Evolutionary conservation across 2,329 filamentous ascomycete genomes (phyloP).

Genomic region (Colletotrichum cereale): DNA sequence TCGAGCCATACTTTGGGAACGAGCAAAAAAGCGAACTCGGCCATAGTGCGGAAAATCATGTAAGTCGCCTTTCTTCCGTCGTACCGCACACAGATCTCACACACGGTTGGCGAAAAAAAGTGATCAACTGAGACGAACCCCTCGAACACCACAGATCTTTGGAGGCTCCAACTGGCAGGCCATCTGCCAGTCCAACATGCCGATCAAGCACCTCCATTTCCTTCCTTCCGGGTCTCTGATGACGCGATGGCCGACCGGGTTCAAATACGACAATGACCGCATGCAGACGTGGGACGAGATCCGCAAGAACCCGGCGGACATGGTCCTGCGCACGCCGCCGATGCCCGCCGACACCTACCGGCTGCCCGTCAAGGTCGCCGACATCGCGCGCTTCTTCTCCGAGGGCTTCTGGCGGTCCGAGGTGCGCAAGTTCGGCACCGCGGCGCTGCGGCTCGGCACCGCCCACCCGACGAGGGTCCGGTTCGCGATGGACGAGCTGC

Average conservation of each 20-base stretch:
- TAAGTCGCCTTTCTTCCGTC: background rate
- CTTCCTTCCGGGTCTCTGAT: slow-evolving; percentile 1
- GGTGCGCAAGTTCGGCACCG: slow-evolving; percentile 44
- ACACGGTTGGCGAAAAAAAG: background rate
- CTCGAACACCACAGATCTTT: slow-evolving; percentile 19
- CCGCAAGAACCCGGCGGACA: background rate
- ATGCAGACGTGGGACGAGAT: background rate
- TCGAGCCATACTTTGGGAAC: slow-evolving; percentile 10
- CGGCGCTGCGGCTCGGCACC: slow-evolving; percentile 36
- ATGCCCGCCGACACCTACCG: background rate
- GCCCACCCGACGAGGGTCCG: slow-evolving; percentile 1
- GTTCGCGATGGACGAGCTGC: background rate
- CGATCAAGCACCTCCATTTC: slow-evolving; percentile 14
- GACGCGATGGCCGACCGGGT: slow-evolving; percentile 18
- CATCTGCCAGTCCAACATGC: background rate
- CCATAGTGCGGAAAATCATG: background rate
- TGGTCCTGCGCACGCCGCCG: background rate
- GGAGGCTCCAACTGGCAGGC: slow-evolving; percentile 17
- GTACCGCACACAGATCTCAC: background rate
- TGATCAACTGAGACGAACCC: background rate
- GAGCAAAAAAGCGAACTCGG: slow-evolving; percentile 1
- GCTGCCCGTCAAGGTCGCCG: background rate
- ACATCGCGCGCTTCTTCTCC: slow-evolving; percentile 41
- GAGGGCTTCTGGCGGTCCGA: slow-evolving; percentile 46
- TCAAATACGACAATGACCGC: background rate